Percentiles rank a stretch among this genome's conserved stretches.
These are phyloP conservation scores for Chernovozyma aurita DNA, from an alignment of 1,139 yeast genomes.

Conservation along the genomic window DNA sequence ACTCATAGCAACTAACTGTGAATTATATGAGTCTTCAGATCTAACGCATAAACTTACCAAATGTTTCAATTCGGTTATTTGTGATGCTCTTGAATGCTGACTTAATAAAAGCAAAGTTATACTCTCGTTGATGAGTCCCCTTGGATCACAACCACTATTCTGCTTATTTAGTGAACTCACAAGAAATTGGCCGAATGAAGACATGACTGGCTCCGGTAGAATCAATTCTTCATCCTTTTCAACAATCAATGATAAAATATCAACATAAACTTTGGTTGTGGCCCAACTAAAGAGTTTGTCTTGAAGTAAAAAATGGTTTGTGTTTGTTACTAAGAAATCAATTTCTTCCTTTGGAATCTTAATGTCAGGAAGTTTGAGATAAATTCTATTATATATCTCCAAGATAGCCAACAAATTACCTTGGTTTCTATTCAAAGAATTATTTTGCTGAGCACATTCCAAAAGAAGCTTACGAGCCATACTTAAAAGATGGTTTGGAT, in stretches of 20 bases:
- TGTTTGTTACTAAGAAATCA: slow-evolving; percentile 9
- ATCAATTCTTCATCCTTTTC: not conserved
- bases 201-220: slow-evolving; percentile 3
- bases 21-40: slow-evolving; percentile 42
- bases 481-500: slow-evolving; percentile 17
- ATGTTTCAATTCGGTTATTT: slow-evolving; percentile 15
- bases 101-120: slow-evolving; percentile 23
- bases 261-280: slow-evolving; percentile 32
- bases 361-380: slow-evolving; percentile 6
- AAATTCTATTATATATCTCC: slow-evolving; percentile 17
- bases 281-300: slow-evolving; percentile 22
- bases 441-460: slow-evolving; percentile 5
- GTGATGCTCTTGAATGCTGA: slow-evolving; percentile 10
- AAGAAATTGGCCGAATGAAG: slow-evolving; percentile 9
- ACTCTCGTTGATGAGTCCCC: slow-evolving; percentile 37
- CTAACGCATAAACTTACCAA: slow-evolving; percentile 26
- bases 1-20: slow-evolving; percentile 40
- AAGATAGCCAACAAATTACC: slow-evolving; percentile 51
- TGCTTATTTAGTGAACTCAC: slow-evolving; percentile 1
- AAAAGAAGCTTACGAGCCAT: slow-evolving; percentile 6
- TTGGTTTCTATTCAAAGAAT: slow-evolving; percentile 43
- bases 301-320: slow-evolving; percentile 15
- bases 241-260: slow-evolving; percentile 15
- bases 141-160: slow-evolving; percentile 35
- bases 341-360: slow-evolving; percentile 1